These are phyloP conservation scores for Psilocybe sp. DNA, from an alignment of 768 basidiomycete species.

Conservation along the genomic window DNA sequence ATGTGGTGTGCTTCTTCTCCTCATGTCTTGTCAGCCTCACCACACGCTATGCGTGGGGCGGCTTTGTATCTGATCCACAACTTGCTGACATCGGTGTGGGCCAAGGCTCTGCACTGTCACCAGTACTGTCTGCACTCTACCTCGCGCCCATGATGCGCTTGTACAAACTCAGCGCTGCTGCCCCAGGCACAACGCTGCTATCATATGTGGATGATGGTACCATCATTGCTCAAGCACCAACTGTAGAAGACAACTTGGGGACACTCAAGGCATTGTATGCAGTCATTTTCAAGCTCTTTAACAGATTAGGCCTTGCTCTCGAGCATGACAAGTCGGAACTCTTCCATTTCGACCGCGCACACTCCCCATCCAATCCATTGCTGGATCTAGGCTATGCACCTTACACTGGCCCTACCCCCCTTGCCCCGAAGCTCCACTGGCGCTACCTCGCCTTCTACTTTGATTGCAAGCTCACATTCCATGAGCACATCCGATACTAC, in stretches of 20 bases:
- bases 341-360: conserved; percentile 2
- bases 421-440: neutral
- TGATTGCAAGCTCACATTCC: neutral
- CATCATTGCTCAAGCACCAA: too few relatives aligned
- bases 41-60: neutral
- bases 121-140: neutral
- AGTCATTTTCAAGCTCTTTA: neutral
- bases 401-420: neutral
- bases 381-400: conserved; percentile 3
- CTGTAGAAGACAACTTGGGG: too few relatives aligned
- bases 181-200: too few relatives aligned
- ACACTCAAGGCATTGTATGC: neutral
- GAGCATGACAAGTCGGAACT: conserved; percentile 3
- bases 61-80: neutral
- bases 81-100: neutral
- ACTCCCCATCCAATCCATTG: neutral
- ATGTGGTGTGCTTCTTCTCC: neutral
- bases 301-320: neutral
- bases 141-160: too few relatives aligned
- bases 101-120: neutral
- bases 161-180: too few relatives aligned
- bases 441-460: neutral
- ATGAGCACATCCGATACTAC: neutral
- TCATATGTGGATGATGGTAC: too few relatives aligned
- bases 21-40: neutral